Evolutionary conservation across 2,329 filamentous ascomycete species (phyloP), one percentile per base, ranked within the genome.

Genomic region (Pseudocercospora pini-densiflorae): DNA sequence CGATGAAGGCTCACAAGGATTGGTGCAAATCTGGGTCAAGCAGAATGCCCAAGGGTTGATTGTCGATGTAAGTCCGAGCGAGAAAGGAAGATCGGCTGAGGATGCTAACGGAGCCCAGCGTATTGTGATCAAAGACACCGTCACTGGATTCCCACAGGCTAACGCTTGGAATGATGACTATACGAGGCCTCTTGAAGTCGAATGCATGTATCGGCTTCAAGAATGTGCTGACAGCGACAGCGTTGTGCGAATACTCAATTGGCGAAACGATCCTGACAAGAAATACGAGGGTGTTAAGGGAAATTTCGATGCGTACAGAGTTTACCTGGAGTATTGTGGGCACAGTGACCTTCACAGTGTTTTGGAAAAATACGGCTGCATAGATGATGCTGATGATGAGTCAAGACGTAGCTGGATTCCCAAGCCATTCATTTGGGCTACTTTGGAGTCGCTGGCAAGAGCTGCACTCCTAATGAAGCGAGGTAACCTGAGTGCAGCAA

Each of bases 261-360:
- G 58, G 58, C 33, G 58, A 8, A 10, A 8, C 7, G 40, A 61
- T 47, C 58, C 58, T 6, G 58, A 45, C 6, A 33, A 2, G 24
- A 12, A 27, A 10, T 19, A 57, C 19, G 8, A 19, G 53, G 24
- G 31, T 14, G 24, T n/a, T 7, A 31, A 57, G 27, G 5, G 9
- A 19, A 6, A 31, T 5, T 57, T 57, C 53, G 1, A 33, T 14
- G 53, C 53, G 14, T 57, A 62, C 60, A 63, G 43, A 59, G 21
- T 57, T 61, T 63, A 63, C 36, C 33, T 59, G 55, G 62, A 64
- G 55, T 64, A 59, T 23, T 64, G 62, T 19, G 55, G 61, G 14
- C 36, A 23, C 8, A 40, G 53, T 23, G 61, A 63, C 43, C 36
- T 63, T 6, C 3, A 7, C 5, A 24, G 14, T 49, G 19, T 49